phyloP scores from a whole-genome alignment of 176 grass and related monocot species.

The Aechmea fasciata region DNA sequence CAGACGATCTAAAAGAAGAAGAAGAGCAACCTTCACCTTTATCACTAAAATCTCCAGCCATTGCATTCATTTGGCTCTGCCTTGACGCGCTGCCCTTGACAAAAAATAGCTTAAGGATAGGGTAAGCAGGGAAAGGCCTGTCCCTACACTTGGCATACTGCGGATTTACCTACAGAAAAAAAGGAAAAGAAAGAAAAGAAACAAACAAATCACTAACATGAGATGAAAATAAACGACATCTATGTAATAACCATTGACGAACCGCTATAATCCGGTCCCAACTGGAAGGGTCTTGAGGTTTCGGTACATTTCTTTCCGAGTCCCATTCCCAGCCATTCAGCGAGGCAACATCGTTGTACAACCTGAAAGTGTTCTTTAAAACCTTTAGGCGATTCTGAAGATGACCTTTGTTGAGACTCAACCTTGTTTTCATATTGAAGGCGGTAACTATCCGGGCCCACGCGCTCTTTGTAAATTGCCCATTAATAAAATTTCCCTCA shows the following conservation, averaged over 20 bases:
- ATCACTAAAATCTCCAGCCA: slow-evolving; percentile 28
- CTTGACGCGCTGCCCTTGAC: slow-evolving; percentile 4
- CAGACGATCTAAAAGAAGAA: slow-evolving; percentile 15
- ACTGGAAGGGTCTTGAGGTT: neutral
- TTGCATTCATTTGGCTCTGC: slow-evolving; percentile 22
- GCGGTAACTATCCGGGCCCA: slow-evolving; percentile 2
- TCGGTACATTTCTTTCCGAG: slow-evolving; percentile 1
- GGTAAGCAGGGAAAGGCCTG: slow-evolving; percentile 26
- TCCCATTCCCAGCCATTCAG: slow-evolving; percentile 4
- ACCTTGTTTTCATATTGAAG: slow-evolving; percentile 1
- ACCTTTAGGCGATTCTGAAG: slow-evolving; percentile 6
- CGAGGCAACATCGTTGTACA: slow-evolving; percentile 1
- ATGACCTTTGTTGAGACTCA: neutral
- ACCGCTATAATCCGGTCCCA: slow-evolving; percentile 1
- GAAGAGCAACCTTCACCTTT: slow-evolving; percentile 19
- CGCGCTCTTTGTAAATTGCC: neutral
- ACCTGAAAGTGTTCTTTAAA: neutral
- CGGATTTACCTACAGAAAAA: slow-evolving; percentile 22
- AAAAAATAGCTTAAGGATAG: slow-evolving; percentile 27
- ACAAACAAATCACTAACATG: slow-evolving; percentile 1
- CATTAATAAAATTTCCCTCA: neutral
- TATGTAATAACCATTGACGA: neutral
- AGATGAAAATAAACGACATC: neutral
- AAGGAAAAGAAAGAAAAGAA: slow-evolving; percentile 12
- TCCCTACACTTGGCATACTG: slow-evolving; percentile 26